Evolutionary conservation across 345 rosid species (phyloP).

Genomic region (Eucalyptus guilfoylei): DNA sequence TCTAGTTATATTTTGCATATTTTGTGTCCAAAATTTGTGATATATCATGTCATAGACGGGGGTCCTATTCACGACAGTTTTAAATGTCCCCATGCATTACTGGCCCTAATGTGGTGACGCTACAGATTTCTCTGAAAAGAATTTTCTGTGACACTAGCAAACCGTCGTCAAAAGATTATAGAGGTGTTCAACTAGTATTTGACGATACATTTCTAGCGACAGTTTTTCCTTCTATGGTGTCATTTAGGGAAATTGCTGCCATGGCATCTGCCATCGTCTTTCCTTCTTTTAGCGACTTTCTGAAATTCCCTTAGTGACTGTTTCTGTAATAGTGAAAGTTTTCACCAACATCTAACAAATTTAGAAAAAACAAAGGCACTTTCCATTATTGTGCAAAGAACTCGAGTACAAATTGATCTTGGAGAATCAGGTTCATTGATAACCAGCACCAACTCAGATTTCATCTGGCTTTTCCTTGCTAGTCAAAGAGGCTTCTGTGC

Average conservation of each 20-base stretch:
- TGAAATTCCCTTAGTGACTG: neutral
- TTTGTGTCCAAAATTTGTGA: neutral
- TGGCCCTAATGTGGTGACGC: neutral
- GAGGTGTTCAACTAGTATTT: neutral
- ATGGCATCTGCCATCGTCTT: neutral
- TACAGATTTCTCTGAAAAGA: neutral
- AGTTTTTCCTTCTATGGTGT: neutral
- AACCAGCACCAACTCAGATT: neutral
- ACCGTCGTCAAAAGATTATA: neutral
- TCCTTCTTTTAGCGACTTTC: neutral
- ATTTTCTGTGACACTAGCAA: neutral
- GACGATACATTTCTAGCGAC: neutral
- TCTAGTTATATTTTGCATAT: neutral
- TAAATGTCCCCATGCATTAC: neutral
- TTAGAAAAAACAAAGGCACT: neutral
- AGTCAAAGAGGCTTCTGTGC: neutral
- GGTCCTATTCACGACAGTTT: neutral
- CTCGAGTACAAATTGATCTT: neutral
- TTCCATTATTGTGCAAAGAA: neutral
- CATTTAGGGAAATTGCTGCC: neutral
- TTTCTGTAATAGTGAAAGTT: neutral
- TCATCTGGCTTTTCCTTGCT: neutral
- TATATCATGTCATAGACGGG: neutral
- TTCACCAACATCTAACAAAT: neutral
- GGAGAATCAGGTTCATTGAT: neutral